phyloP scores from a whole-genome alignment of 2,329 filamentous ascomycete species.

The Penicillium sp. region DNA sequence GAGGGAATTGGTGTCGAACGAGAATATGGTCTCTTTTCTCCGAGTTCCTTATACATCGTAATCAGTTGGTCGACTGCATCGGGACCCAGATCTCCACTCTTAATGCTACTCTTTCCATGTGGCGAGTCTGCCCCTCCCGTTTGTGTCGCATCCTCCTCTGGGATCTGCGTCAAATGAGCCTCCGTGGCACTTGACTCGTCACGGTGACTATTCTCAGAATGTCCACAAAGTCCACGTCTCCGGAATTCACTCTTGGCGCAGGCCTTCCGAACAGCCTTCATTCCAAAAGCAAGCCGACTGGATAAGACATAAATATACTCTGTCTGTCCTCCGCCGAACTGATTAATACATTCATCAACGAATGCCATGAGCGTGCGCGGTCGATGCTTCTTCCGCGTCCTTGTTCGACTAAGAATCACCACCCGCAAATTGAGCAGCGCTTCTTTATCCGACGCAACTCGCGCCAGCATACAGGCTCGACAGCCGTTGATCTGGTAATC shows the following conservation, averaged over 20 bases:
- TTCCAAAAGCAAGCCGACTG: slow-evolving; percentile 19
- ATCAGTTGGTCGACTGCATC: slow-evolving; percentile 8
- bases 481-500: slow-evolving; percentile 39
- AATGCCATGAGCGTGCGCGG: slow-evolving; percentile 34
- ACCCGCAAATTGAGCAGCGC: slow-evolving; percentile 36
- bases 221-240: background rate
- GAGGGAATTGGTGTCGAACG: background rate
- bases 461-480: slow-evolving; percentile 43
- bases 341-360: slow-evolving; percentile 34
- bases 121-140: background rate
- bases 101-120: background rate
- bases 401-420: slow-evolving; percentile 35
- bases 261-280: slow-evolving; percentile 26
- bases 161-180: background rate
- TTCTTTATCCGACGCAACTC: slow-evolving; percentile 30
- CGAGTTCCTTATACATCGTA: slow-evolving; percentile 3
- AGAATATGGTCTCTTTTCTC: slow-evolving; percentile 2
- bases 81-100: background rate
- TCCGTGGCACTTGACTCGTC: background rate
- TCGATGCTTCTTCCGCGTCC: slow-evolving; percentile 24
- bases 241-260: slow-evolving; percentile 15
- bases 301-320: slow-evolving; percentile 18
- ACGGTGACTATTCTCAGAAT: background rate
- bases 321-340: slow-evolving; percentile 7
- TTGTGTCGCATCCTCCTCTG: background rate